phyloP scores from a whole-genome alignment of 495 filamentous ascomycete species.

The Talaromyces wortmannii region DNA sequence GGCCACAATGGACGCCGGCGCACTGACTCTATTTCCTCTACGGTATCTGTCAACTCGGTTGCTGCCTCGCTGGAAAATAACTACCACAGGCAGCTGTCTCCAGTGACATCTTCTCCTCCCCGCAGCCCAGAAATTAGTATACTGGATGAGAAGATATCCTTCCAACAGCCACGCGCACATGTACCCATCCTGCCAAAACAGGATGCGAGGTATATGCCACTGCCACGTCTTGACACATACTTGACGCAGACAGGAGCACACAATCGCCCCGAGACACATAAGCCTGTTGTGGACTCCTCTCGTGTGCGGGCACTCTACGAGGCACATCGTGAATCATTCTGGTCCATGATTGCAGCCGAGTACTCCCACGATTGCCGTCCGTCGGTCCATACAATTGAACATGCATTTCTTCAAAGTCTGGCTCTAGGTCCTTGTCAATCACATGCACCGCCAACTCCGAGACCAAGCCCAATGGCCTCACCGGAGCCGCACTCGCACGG shows the following conservation, averaged over 20 bases:
- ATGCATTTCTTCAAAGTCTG: conserved; percentile 35
- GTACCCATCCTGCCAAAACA: conserved; percentile 57
- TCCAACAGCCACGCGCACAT: conserved; percentile 32
- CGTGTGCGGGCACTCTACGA: conserved; percentile 64
- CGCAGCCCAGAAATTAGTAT: conserved; percentile 33
- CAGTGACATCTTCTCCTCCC: conserved; percentile 32
- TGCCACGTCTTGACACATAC: conserved; percentile 14
- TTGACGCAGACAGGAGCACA: conserved; percentile 11
- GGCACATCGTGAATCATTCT: conserved; percentile 62
- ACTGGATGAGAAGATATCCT: conserved; percentile 4
- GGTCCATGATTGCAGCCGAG: conserved; percentile 61
- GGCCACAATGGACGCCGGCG: conserved; percentile 69
- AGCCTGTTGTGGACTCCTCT: conserved; percentile 49
- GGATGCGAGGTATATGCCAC: conserved; percentile 20
- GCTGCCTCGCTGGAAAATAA: conserved; percentile 14
- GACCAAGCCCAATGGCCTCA: conserved; percentile 3
- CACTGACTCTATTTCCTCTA: conserved; percentile 54
- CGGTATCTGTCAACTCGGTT: conserved; percentile 23
- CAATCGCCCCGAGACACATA: conserved; percentile 30
- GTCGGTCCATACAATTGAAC: conserved; percentile 57
- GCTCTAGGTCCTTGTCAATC: not conserved
- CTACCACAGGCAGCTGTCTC: conserved; percentile 18
- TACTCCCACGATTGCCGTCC: conserved; percentile 52
- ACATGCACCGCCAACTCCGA: conserved; percentile 8
- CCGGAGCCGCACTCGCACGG: not conserved